Conservation (phyloP, 2,329 filamentous ascomycete species). For the Colletotrichum viniferum region DNA sequence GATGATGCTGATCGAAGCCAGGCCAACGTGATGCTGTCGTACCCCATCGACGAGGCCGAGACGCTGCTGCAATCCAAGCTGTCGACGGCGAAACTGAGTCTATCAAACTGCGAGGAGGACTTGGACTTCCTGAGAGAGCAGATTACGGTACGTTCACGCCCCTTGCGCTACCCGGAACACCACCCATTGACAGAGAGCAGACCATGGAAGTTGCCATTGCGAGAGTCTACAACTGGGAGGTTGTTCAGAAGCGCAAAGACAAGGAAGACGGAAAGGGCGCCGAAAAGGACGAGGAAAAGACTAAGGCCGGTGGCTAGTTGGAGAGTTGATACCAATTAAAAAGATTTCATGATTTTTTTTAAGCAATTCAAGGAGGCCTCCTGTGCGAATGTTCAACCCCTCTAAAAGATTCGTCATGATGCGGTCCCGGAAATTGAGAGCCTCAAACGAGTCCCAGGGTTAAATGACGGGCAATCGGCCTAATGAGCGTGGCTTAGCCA, state of each 20-base stretch:
- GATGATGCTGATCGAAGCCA: slow-evolving; percentile 38
- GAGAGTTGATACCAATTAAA: slow-evolving; percentile 16
- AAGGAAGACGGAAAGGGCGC: slow-evolving; percentile 66
- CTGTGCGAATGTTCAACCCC: neutral
- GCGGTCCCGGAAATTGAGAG: neutral
- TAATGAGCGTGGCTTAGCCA: neutral
- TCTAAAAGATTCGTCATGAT: neutral
- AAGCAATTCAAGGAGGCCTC: neutral
- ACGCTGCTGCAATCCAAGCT: slow-evolving; percentile 79
- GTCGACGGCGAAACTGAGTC: slow-evolving; percentile 75
- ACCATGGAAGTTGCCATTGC: slow-evolving; percentile 97
- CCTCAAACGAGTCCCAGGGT: neutral
- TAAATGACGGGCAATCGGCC: neutral
- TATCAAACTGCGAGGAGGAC: slow-evolving; percentile 93
- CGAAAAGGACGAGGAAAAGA: slow-evolving; percentile 42
- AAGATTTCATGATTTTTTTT: neutral
- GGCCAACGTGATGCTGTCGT: slow-evolving; percentile 98
- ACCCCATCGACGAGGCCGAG: slow-evolving; percentile 88
- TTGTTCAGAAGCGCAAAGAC: slow-evolving; percentile 92
- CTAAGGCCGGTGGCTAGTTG: slow-evolving; percentile 34
- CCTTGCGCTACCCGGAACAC: no score
- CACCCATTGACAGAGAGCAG: slow-evolving; percentile 47
- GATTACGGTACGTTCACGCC: slow-evolving; percentile 74
- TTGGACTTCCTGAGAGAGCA: slow-evolving; percentile 94
- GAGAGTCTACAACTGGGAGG: slow-evolving; percentile 99